Evolutionary conservation across 805 yeast genomes (phyloP).

Genomic region (Starmerella scarabaei): DNA sequence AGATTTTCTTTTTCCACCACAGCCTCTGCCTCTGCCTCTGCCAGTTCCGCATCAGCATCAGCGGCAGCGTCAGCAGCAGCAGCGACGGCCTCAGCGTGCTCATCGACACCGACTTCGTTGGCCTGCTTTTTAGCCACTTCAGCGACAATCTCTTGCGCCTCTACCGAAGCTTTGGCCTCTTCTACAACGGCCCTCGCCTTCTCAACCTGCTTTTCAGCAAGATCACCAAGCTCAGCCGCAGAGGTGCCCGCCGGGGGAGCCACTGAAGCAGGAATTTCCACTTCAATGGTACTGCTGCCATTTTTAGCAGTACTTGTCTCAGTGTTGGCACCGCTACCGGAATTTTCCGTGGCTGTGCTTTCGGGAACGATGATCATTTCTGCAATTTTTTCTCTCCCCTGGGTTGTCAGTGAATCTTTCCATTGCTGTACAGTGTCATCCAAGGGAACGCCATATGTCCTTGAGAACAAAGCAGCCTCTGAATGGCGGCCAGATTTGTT

Average conservation of each 20-base stretch:
- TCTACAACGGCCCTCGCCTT: conserved; percentile 13
- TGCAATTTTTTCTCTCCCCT: conserved; percentile 47
- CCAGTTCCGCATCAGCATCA: neutral
- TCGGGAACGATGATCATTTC: conserved; percentile 36
- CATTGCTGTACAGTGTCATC: conserved; percentile 45
- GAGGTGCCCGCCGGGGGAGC: no score
- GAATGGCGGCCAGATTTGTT: conserved; percentile 54
- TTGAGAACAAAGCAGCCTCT: conserved; percentile 74
- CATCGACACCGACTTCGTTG: conserved; percentile 2
- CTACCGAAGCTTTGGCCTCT: conserved; percentile 2
- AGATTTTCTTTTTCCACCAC: no score
- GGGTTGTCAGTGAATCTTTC: conserved; percentile 44
- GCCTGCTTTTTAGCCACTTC: conserved; percentile 1
- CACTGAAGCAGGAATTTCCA: neutral
- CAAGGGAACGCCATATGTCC: conserved; percentile 49
- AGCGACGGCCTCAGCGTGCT: conserved; percentile 1
- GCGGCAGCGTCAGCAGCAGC: neutral
- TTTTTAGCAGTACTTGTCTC: neutral
- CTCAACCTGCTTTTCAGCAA: conserved; percentile 9
- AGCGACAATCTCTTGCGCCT: neutral
- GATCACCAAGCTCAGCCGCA: no score
- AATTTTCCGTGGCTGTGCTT: neutral
- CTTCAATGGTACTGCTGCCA: neutral
- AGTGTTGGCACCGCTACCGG: no score
- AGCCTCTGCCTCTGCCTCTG: conserved; percentile 1